Evolutionary conservation across 306 rosid species (phyloP), one percentile per base, ranked within the genome.

Genomic region (Trifolium repens): DNA sequence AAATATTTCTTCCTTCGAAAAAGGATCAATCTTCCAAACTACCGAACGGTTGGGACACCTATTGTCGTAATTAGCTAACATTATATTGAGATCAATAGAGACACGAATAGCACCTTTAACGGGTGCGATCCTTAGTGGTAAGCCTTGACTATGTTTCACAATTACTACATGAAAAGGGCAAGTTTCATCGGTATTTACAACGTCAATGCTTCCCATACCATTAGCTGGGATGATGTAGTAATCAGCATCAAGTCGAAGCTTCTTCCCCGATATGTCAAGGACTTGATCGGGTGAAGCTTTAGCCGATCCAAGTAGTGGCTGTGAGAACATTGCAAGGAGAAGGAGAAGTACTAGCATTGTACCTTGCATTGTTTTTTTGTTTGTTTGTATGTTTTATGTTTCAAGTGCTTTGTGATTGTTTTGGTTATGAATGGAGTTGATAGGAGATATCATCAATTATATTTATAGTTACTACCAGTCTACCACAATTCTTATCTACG

Each of bases 51-150:
- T 75, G 1, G 39, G 47, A 69, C 89, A 84, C 64, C 64, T 58
- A 37, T 12, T 55, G 0, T 63, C 67, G 0, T 2, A 1, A 0
- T 79, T 73, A 3, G 80, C 55, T 73, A 83, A 79, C 34, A 19
- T 60, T 26, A 89, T 69, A 85, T 89, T 89, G 9, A 81, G 69
- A 75, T 87, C 91, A 3, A 85, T 81, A 7, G 84, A 71, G 2
- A 68, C 54, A 1, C 66, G 79, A 52, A 87, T 71, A 2, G 43
- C 82, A 0, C 84, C 82, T 67, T 87, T 59, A 17, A 73, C 27
- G 0, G 91, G 89, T 5, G 80, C 46, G 1, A 89, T 59, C 10
- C 37, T 32, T 60, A 86, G 8, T 0, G 67, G 67, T 12, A 30
- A 30, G 0, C 67, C 67, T 32, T 61, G 43, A 14, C 67, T 13